Conservation (phyloP, 257 asterid species). For the Solanum sitiens region DNA sequence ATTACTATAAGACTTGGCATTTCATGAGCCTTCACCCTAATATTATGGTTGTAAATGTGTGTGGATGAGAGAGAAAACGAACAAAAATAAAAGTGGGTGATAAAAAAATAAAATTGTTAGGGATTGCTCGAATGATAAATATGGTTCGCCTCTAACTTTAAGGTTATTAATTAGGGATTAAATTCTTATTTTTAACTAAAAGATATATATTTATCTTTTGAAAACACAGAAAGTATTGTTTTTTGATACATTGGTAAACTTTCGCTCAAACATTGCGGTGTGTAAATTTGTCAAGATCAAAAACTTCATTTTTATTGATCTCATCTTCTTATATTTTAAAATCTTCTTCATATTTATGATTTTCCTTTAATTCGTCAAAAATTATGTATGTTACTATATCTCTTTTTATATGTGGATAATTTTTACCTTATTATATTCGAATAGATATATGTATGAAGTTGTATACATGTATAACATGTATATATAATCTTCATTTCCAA, state of each 20-base stretch:
- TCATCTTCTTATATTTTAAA: neutral
- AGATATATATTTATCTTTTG: neutral
- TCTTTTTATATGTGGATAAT: neutral
- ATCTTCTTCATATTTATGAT: neutral
- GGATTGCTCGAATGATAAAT: neutral
- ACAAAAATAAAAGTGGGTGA: neutral
- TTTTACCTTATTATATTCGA: neutral
- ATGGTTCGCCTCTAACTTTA: accelerated
- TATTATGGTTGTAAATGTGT: too few species aligned
- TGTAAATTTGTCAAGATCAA: neutral
- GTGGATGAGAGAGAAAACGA: too few species aligned
- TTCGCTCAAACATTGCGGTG: neutral
- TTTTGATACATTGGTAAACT: neutral
- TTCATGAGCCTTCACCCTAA: too few species aligned
- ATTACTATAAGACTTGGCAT: too few species aligned
- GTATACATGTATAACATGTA: too few species aligned
- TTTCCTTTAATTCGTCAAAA: neutral
- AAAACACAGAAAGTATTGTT: neutral
- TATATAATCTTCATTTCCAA: neutral
- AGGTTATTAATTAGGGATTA: neutral
- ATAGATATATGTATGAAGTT: neutral
- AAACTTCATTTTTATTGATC: neutral
- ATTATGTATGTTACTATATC: neutral
- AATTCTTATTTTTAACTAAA: neutral
- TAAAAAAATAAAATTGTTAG: neutral